phyloP scores from a whole-genome alignment of 805 yeast genomes.

The Phaffomyces thermotolerans region DNA sequence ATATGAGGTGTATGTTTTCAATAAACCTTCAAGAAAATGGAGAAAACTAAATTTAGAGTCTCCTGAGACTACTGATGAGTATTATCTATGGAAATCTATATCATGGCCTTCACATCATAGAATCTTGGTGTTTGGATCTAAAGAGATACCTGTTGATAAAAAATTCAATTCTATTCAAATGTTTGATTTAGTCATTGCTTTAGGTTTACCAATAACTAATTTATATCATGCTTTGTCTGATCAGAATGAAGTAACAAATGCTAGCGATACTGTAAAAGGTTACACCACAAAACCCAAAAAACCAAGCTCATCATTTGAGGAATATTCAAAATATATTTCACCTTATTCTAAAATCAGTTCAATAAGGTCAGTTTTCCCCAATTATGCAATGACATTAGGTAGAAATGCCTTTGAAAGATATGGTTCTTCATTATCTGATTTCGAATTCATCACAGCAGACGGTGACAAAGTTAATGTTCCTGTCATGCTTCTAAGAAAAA shows the following conservation, averaged over 20 bases:
- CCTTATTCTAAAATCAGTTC: constrained; percentile 63
- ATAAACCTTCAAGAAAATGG: constrained; percentile 55
- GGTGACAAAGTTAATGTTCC: constrained; percentile 66
- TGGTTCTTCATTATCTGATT: constrained; percentile 58
- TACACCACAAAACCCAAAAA: constrained; percentile 4
- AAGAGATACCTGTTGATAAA: constrained; percentile 16
- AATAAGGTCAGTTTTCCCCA: constrained; percentile 63
- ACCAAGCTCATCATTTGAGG: constrained; percentile 40
- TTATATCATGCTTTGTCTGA: constrained; percentile 24
- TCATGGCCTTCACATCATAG: constrained; percentile 78
- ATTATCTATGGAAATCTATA: constrained; percentile 59
- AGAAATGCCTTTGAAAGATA: constrained; percentile 65
- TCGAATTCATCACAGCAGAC: constrained; percentile 62
- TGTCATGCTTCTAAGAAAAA: constrained; percentile 48
- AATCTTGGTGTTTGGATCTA: constrained; percentile 51
- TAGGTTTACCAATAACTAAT: constrained; percentile 50
- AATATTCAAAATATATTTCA: constrained; percentile 68
- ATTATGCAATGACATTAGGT: constrained; percentile 72
- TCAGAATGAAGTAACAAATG: neutral
- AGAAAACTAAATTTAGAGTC: constrained; percentile 48
- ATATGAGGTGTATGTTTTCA: constrained; percentile 43
- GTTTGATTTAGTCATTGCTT: constrained; percentile 38
- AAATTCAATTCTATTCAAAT: constrained; percentile 33
- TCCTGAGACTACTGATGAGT: constrained; percentile 36
- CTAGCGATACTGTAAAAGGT: neutral